Conservation (phyloP, 2,329 filamentous ascomycete genomes). For the Penicillium olsonii region DNA sequence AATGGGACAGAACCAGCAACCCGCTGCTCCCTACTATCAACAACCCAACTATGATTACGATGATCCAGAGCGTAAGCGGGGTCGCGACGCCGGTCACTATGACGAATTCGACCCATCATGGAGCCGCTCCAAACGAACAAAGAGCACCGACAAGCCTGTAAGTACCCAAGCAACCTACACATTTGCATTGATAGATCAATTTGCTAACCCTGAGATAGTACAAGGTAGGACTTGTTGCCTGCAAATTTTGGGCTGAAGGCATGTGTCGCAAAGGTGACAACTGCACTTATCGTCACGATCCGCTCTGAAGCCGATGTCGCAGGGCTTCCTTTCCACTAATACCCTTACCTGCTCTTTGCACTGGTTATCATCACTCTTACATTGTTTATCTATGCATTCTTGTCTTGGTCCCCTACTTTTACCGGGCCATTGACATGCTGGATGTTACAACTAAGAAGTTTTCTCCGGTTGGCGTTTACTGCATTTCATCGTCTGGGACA, state of each 20-base stretch:
- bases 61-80: conserved; percentile 45
- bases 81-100: conserved; percentile 35
- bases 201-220: conserved; percentile 27
- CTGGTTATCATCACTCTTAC: background rate
- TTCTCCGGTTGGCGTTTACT: conserved; percentile 11
- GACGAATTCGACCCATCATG: conserved; percentile 36
- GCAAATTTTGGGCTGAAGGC: conserved; percentile 56
- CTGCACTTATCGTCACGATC: conserved; percentile 55
- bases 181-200: background rate
- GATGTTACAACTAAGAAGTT: conserved; percentile 5
- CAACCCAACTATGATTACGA: conserved; percentile 32
- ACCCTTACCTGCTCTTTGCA: background rate
- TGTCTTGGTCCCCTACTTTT: conserved; percentile 7
- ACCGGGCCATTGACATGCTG: conserved; percentile 8
- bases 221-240: conserved; percentile 49
- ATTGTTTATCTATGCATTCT: conserved; percentile 7
- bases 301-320: conserved; percentile 1
- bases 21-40: conserved; percentile 13
- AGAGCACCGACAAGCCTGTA: conserved; percentile 40
- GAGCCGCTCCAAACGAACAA: conserved; percentile 37
- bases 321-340: conserved; percentile 6
- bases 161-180: conserved; percentile 10
- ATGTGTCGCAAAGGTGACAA: conserved; percentile 56
- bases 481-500: conserved; percentile 6
- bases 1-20: conserved; percentile 28